phyloP scores from a whole-genome alignment of 495 filamentous ascomycete genomes.

The Halenospora varia region DNA sequence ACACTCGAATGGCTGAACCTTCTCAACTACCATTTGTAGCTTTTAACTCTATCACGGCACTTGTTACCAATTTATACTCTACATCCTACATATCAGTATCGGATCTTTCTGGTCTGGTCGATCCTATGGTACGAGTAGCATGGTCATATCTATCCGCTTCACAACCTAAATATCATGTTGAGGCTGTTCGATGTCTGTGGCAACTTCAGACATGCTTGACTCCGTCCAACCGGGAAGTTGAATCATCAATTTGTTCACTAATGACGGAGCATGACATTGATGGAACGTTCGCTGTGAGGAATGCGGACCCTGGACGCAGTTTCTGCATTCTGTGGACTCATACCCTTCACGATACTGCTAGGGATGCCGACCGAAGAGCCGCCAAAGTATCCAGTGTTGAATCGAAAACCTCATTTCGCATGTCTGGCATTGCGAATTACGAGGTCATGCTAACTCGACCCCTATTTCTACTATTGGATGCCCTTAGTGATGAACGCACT shows the following conservation, averaged over 20 bases:
- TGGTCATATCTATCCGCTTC: conserved; percentile 78
- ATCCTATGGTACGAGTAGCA: conserved; percentile 61
- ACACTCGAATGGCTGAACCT: conserved; percentile 32
- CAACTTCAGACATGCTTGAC: conserved; percentile 63
- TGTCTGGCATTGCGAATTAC: conserved; percentile 48
- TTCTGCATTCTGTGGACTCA: conserved; percentile 79
- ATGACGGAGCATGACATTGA: conserved; percentile 54
- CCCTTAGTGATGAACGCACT: conserved; percentile 65
- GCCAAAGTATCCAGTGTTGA: conserved; percentile 49
- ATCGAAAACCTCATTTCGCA: conserved; percentile 37
- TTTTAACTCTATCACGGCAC: conserved; percentile 58
- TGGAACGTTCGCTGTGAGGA: conserved; percentile 46
- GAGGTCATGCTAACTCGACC: conserved; percentile 77
- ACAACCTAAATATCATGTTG: conserved; percentile 88
- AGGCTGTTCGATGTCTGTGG: conserved; percentile 83
- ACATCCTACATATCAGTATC: conserved; percentile 49
- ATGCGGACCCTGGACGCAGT: conserved; percentile 54
- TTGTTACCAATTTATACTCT: conserved; percentile 59
- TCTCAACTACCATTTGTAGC: conserved; percentile 37
- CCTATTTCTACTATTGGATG: conserved; percentile 77
- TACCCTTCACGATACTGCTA: conserved; percentile 59
- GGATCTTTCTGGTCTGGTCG: conserved; percentile 61
- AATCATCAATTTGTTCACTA: conserved; percentile 73
- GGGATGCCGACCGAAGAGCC: conserved; percentile 37
- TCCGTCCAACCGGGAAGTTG: conserved; percentile 54